These are phyloP conservation scores for Setaria italica DNA, from an alignment of 202 grass and related monocot genomes.

Conservation along the genomic window DNA sequence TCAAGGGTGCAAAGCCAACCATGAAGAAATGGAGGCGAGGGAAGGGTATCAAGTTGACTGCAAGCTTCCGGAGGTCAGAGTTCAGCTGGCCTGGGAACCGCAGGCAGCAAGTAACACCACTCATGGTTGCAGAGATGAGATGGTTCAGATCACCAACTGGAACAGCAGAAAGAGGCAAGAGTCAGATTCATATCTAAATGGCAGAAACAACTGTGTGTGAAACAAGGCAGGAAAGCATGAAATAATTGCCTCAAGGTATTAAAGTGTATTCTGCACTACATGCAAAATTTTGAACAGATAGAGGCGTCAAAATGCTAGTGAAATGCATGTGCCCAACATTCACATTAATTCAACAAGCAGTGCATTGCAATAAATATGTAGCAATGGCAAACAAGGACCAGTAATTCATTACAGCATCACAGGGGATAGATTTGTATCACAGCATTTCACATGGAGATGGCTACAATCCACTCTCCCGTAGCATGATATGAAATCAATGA, in stretches of 20 bases:
- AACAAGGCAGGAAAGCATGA: neutral
- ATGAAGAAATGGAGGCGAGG: constrained; percentile 87
- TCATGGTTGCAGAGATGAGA: constrained; percentile 82
- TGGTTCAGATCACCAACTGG: constrained; percentile 85
- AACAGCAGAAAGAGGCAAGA: neutral
- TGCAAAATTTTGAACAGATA: neutral
- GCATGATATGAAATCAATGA: constrained; percentile 25
- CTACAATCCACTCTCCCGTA: neutral
- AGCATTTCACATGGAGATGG: neutral
- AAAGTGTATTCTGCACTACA: neutral
- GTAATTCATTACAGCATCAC: constrained; percentile 3
- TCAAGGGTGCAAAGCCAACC: constrained; percentile 76
- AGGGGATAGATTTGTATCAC: constrained; percentile 7
- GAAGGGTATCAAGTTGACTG: constrained; percentile 78
- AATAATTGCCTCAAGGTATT: neutral
- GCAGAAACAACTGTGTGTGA: neutral
- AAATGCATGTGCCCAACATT: constrained; percentile 18
- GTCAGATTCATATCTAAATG: constrained; percentile 17
- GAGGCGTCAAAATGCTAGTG: neutral
- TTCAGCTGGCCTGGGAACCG: constrained; percentile 78
- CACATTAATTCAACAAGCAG: constrained; percentile 19
- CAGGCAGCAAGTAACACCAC: constrained; percentile 78
- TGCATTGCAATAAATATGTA: neutral
- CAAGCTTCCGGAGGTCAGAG: constrained; percentile 77
- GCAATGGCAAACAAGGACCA: neutral